phyloP scores from a whole-genome alignment of 495 filamentous ascomycete genomes.

The Barbatosphaeria neglecta region DNA sequence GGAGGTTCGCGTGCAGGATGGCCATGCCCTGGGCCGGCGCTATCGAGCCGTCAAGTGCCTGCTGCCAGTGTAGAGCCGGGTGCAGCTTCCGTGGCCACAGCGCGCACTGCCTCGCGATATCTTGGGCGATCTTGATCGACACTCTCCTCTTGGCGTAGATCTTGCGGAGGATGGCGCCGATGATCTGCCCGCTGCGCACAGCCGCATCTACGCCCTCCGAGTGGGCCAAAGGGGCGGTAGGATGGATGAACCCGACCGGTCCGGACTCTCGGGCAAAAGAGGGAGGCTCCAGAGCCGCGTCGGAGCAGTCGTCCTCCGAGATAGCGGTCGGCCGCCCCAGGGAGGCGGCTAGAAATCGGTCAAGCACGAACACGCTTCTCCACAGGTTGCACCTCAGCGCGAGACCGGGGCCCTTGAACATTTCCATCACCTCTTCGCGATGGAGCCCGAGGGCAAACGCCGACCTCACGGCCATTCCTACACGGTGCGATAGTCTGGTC shows the following conservation, averaged over 20 bases:
- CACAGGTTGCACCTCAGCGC: constrained; percentile 41
- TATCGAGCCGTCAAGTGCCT: constrained; percentile 32
- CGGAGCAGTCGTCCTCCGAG: constrained; percentile 49
- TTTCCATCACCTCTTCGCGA: constrained; percentile 46
- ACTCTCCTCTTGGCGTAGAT: constrained; percentile 62
- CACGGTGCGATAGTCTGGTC: too few species aligned
- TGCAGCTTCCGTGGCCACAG: constrained; percentile 37
- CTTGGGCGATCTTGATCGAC: constrained; percentile 52
- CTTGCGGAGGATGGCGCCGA: constrained; percentile 53
- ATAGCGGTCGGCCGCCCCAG: constrained; percentile 50
- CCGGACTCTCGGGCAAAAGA: constrained; percentile 19
- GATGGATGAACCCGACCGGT: too few species aligned
- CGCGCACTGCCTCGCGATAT: constrained; percentile 48
- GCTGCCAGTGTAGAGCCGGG: constrained; percentile 32
- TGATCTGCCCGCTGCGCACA: constrained; percentile 47
- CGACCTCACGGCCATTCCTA: constrained; percentile 53
- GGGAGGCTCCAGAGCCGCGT: constrained; percentile 31
- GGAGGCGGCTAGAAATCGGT: constrained; percentile 47
- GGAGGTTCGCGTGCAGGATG: constrained; percentile 53
- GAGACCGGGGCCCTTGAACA: constrained; percentile 34
- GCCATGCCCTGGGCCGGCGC: constrained; percentile 47
- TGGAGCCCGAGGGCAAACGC: constrained; percentile 50
- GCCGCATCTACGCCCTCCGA: constrained; percentile 37
- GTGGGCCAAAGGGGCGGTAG: constrained; percentile 12
- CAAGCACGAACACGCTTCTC: constrained; percentile 50